phyloP scores from a whole-genome alignment of 495 filamentous ascomycete species.

The Podospora pseudoanserina region DNA sequence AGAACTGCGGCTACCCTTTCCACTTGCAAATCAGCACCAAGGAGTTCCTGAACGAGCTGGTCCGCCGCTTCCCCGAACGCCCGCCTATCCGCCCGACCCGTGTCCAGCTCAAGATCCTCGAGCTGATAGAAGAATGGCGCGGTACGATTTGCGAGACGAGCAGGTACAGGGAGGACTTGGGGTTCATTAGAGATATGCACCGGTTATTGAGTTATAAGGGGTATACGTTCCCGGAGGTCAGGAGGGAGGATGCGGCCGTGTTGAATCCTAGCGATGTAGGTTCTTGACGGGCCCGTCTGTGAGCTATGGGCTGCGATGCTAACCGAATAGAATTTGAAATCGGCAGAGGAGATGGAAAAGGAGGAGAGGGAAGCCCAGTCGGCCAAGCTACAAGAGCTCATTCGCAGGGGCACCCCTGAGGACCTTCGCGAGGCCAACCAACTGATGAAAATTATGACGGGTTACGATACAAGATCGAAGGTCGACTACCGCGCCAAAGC shows the following conservation, averaged over 20 bases:
- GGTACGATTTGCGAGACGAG: conserved; percentile 97
- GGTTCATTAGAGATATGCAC: conserved; percentile 98
- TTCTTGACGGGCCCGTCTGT: conserved; percentile 8
- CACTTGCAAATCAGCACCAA: conserved; percentile 98
- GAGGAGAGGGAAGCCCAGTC: conserved; percentile 93
- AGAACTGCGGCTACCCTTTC: conserved; percentile 99
- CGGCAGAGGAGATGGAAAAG: conserved; percentile 98
- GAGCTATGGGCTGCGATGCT: background rate
- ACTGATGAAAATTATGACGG: conserved; percentile 98
- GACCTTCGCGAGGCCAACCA: conserved; percentile 94
- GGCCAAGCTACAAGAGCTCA: conserved; percentile 94
- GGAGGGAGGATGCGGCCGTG: conserved; percentile 91
- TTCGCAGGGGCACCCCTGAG: conserved; percentile 83
- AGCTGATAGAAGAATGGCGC: conserved; percentile 98
- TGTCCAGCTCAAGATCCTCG: conserved; percentile 88
- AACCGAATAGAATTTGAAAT: conserved; percentile 72
- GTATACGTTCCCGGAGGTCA: conserved; percentile 88
- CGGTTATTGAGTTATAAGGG: conserved; percentile 92
- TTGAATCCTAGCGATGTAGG: conserved; percentile 95
- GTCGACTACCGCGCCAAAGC: conserved; percentile 98
- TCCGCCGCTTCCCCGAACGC: conserved; percentile 90
- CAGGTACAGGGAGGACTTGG: conserved; percentile 92
- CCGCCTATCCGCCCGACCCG: conserved; percentile 80
- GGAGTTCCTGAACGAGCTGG: conserved; percentile 97
- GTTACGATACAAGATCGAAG: conserved; percentile 89